These are phyloP conservation scores for Tephrocybe sp. DNA, from an alignment of 768 basidiomycete species.

Conservation along the genomic window DNA sequence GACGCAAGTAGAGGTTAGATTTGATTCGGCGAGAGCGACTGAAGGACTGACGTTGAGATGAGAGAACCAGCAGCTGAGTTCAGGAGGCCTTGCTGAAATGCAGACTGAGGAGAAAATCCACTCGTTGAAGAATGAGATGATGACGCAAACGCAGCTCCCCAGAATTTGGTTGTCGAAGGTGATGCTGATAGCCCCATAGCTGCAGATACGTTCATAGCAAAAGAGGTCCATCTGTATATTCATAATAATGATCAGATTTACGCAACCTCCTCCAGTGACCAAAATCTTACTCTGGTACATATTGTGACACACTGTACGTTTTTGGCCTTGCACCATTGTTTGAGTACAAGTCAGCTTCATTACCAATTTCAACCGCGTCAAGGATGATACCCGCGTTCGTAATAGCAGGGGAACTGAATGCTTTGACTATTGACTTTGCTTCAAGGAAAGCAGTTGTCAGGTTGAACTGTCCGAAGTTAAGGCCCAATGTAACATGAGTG, in stretches of 20 bases:
- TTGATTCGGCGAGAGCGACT: not conserved
- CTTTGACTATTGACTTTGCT: slow-evolving; percentile 48
- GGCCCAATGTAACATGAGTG: slow-evolving; percentile 65
- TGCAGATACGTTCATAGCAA: slow-evolving; percentile 48
- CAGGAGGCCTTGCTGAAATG: slow-evolving; percentile 54
- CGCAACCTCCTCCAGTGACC: not conserved
- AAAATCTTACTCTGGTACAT: slow-evolving; percentile 48
- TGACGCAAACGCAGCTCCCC: slow-evolving; percentile 50
- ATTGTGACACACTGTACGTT: slow-evolving; percentile 43
- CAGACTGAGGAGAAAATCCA: slow-evolving; percentile 63
- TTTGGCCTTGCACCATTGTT: slow-evolving; percentile 42
- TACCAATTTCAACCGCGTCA: slow-evolving; percentile 61
- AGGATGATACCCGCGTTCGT: slow-evolving; percentile 43
- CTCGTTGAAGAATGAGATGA: slow-evolving; percentile 41
- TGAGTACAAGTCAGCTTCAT: slow-evolving; percentile 59
- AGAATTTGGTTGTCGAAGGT: slow-evolving; percentile 42
- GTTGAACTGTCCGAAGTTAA: slow-evolving; percentile 62
- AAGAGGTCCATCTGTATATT: slow-evolving; percentile 18
- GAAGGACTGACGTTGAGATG: slow-evolving; percentile 49
- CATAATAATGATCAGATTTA: not conserved
- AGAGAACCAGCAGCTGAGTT: slow-evolving; percentile 40
- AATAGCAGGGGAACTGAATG: slow-evolving; percentile 44
- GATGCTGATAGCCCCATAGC: slow-evolving; percentile 37
- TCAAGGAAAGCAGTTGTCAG: slow-evolving; percentile 49
- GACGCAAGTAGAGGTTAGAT: not conserved